These are phyloP conservation scores for Fusarium pseudonygamai DNA, from an alignment of 2,329 filamentous ascomycete genomes.

Conservation along the genomic window DNA sequence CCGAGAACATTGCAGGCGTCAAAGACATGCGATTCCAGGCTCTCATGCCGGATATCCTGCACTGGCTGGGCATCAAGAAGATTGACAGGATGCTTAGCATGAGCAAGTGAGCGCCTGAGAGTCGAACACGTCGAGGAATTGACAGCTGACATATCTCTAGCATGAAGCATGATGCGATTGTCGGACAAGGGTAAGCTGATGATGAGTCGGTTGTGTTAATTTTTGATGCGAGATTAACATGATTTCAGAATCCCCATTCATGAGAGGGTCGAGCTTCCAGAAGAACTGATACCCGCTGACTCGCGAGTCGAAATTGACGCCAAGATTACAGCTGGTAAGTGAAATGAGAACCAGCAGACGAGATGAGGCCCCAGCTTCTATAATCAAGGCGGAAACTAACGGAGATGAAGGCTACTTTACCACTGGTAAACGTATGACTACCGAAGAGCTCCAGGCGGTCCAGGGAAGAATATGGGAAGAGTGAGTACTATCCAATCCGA, in stretches of 20 bases:
- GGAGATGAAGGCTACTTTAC: slow-evolving; percentile 74
- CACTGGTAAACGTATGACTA: slow-evolving; percentile 87
- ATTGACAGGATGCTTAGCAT: slow-evolving; percentile 99
- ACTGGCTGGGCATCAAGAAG: slow-evolving; percentile 98
- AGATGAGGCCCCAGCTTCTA: slow-evolving; percentile 3
- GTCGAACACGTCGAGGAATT: slow-evolving; percentile 11
- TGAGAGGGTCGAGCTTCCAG: slow-evolving; percentile 90
- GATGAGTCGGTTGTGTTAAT: not conserved
- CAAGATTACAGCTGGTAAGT: slow-evolving; percentile 91
- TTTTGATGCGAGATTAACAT: slow-evolving; percentile 21
- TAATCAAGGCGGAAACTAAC: slow-evolving; percentile 32
- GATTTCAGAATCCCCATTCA: slow-evolving; percentile 77
- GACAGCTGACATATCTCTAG: slow-evolving; percentile 55
- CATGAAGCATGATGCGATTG: slow-evolving; percentile 92
- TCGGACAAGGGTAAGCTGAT: slow-evolving; percentile 73
- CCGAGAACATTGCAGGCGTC: slow-evolving; percentile 97
- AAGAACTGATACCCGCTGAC: slow-evolving; percentile 92
- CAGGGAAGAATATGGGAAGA: slow-evolving; percentile 93
- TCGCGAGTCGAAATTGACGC: slow-evolving; percentile 98
- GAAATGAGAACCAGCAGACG: not conserved
- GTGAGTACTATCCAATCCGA: slow-evolving; percentile 51
- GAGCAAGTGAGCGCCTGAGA: slow-evolving; percentile 77
- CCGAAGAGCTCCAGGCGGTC: slow-evolving; percentile 85
- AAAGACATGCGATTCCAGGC: slow-evolving; percentile 98
- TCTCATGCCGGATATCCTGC: slow-evolving; percentile 95